These are phyloP conservation scores for Trichoderma arundinaceum DNA, from an alignment of 2,329 filamentous ascomycete genomes.

Conservation along the genomic window DNA sequence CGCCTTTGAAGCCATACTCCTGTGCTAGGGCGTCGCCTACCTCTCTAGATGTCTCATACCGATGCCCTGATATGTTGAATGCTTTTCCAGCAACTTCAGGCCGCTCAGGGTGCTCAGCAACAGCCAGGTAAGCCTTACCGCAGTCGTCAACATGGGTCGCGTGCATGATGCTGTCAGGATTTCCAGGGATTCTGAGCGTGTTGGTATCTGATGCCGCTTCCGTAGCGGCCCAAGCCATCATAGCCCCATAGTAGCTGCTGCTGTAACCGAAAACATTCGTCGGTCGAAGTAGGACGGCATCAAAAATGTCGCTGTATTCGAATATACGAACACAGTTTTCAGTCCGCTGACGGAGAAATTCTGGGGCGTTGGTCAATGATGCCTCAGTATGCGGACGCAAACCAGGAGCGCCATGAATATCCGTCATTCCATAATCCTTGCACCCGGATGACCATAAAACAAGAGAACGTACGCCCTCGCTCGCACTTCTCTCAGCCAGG, in stretches of 20 bases:
- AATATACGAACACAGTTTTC: constrained; percentile 45
- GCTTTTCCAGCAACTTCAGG: constrained; percentile 45
- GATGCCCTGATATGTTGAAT: constrained; percentile 53
- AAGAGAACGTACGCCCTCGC: constrained; percentile 43
- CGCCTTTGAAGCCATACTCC: constrained; percentile 48
- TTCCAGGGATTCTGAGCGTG: constrained; percentile 41
- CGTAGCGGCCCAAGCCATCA: constrained; percentile 46
- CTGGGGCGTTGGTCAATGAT: constrained; percentile 45
- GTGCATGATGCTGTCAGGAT: constrained; percentile 51
- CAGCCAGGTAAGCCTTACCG: constrained; percentile 53
- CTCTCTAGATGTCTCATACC: constrained; percentile 52
- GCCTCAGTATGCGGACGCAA: constrained; percentile 52
- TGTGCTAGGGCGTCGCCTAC: constrained; percentile 46
- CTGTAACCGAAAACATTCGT: constrained; percentile 55
- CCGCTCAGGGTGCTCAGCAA: constrained; percentile 47
- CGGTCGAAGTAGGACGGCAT: constrained; percentile 52
- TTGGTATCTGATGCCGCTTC: constrained; percentile 34
- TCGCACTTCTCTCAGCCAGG: constrained; percentile 39
- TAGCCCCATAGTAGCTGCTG: constrained; percentile 51
- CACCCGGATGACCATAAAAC: constrained; percentile 56
- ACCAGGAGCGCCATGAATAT: constrained; percentile 43
- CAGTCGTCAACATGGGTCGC: constrained; percentile 57
- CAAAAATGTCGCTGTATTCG: constrained; percentile 48
- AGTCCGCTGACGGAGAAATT: constrained; percentile 42
- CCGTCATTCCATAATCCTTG: constrained; percentile 54